Conservation (phyloP, 768 basidiomycete species). For the Agaricus sinodeliciosus region DNA sequence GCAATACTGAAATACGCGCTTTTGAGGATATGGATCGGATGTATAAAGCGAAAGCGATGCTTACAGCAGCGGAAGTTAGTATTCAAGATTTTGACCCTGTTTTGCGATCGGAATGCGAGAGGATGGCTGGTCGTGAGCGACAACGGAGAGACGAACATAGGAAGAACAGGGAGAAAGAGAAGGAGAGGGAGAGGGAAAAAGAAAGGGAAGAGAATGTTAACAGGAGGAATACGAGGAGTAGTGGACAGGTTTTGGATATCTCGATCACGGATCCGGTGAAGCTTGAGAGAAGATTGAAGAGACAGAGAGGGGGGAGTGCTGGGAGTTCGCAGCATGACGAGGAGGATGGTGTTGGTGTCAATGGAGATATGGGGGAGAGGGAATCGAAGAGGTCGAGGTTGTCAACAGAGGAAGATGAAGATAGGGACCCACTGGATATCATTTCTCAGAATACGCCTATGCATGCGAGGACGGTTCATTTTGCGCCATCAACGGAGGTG, state of each 20-base stretch:
- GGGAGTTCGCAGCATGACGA: constrained; percentile 48
- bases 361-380: constrained; percentile 26
- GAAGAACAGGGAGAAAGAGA: constrained; percentile 41
- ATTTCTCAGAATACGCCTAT: constrained; percentile 26
- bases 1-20: constrained; percentile 56
- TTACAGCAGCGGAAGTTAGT: constrained; percentile 78
- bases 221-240: constrained; percentile 66
- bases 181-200: constrained; percentile 26
- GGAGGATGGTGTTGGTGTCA: constrained; percentile 38
- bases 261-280: constrained; percentile 68
- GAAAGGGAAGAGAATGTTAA: constrained; percentile 29
- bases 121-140: constrained; percentile 75
- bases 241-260: constrained; percentile 66
- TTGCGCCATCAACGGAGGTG: constrained; percentile 18
- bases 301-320: constrained; percentile 50
- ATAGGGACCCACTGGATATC: constrained; percentile 44
- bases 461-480: constrained; percentile 17
- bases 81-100: constrained; percentile 79
- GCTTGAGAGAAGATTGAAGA: constrained; percentile 70
- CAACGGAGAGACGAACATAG: constrained; percentile 54
- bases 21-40: constrained; percentile 68
- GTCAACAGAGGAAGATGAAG: constrained; percentile 36
- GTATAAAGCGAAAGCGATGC: constrained; percentile 84
- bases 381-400: constrained; percentile 55
- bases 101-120: constrained; percentile 77